phyloP scores from a whole-genome alignment of 495 filamentous ascomycete genomes.

The Podospora comata region DNA sequence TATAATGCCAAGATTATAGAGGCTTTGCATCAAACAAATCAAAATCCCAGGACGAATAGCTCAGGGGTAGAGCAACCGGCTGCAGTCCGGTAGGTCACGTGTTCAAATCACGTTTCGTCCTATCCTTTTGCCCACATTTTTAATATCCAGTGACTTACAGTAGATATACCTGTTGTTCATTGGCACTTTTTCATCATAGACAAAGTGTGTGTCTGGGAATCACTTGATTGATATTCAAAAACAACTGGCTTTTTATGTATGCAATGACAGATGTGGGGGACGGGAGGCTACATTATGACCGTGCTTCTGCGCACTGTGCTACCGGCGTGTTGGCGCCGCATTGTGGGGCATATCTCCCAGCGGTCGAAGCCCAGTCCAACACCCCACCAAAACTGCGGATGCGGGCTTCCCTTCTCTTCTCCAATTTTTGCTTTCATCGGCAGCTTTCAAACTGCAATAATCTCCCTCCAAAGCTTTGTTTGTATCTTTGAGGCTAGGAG shows the following conservation, averaged over 20 bases:
- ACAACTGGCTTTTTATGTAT: background rate
- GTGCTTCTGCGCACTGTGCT: background rate
- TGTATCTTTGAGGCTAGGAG: too few relatives aligned
- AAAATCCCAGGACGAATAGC: constrained; percentile 21
- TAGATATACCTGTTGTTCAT: too few relatives aligned
- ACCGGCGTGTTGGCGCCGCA: background rate
- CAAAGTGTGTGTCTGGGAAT: too few relatives aligned
- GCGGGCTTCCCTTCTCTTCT: too few relatives aligned
- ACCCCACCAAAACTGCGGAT: background rate
- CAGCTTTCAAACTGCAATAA: too few relatives aligned
- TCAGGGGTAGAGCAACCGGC: constrained; percentile 30
- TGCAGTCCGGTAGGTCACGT: constrained; percentile 31
- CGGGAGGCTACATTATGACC: background rate
- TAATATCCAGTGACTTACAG: too few relatives aligned
- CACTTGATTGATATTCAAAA: too few relatives aligned
- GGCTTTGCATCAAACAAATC: background rate
- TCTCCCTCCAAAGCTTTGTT: too few relatives aligned
- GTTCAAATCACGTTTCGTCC: constrained; percentile 31
- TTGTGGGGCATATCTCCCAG: background rate
- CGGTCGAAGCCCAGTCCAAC: background rate
- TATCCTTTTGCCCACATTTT: constrained; percentile 11
- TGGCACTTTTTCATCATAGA: too few relatives aligned
- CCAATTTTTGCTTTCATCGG: too few relatives aligned
- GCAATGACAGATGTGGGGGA: background rate
- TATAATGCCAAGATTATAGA: background rate